Conservation (phyloP, 2,329 filamentous ascomycete genomes). For the Sclerotinia trifoliorum region DNA sequence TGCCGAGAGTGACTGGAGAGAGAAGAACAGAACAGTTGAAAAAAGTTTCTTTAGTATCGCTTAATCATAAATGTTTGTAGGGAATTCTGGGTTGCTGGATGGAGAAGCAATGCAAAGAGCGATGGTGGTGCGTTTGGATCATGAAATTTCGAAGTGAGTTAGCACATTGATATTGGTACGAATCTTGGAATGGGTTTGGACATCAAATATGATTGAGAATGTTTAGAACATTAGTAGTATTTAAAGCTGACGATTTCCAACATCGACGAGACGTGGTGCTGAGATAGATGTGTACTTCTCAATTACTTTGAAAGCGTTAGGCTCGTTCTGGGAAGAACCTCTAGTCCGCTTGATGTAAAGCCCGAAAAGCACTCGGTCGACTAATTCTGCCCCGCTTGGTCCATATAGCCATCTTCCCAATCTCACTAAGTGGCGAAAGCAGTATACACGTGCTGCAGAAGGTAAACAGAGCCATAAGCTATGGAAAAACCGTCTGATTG, state of each 20-base stretch:
- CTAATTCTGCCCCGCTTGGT: not conserved
- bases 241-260: not conserved
- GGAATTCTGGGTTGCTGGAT: too few relatives aligned
- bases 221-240: too few relatives aligned
- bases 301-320: not conserved
- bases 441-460: not conserved
- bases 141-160: too few relatives aligned
- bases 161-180: too few relatives aligned
- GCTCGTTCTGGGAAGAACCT: not conserved
- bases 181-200: not conserved
- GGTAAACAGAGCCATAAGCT: not conserved
- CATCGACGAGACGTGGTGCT: not conserved
- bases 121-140: too few relatives aligned
- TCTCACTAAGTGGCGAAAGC: not conserved
- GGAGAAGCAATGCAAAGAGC: too few relatives aligned
- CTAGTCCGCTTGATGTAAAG: not conserved
- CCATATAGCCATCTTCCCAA: not conserved
- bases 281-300: not conserved
- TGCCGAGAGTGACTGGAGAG: too few relatives aligned
- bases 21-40: not conserved
- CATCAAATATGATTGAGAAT: slow-evolving; percentile 5
- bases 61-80: not conserved
- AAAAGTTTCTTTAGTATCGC: not conserved
- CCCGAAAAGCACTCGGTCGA: not conserved
- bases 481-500: not conserved